Conservation (phyloP, 1,284 basidiomycete species). For the Exobasidium cylindrosporum region DNA sequence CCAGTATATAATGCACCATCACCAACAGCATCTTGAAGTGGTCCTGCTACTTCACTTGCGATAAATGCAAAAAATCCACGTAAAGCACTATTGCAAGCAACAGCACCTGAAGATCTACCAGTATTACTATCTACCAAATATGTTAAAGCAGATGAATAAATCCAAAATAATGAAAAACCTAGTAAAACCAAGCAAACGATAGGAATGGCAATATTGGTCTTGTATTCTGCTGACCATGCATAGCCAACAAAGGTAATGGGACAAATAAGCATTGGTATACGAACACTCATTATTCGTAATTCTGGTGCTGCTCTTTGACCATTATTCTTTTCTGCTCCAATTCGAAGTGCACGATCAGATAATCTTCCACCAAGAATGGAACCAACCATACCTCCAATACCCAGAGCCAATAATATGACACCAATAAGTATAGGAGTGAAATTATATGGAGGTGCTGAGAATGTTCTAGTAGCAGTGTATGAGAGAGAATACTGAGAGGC, state of each 20-base stretch:
- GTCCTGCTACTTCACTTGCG: conserved; percentile 68
- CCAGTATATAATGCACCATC: conserved; percentile 23
- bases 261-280: conserved; percentile 31
- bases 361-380: conserved; percentile 73
- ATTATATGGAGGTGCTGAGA: conserved; percentile 19
- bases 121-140: conserved; percentile 65
- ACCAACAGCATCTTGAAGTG: conserved; percentile 60
- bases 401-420: conserved; percentile 21
- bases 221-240: conserved; percentile 71
- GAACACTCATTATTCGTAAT: conserved; percentile 25
- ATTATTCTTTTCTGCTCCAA: not conserved
- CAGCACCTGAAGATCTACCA: conserved; percentile 69
- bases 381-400: conserved; percentile 65
- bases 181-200: conserved; percentile 28
- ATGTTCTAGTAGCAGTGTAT: conserved; percentile 19
- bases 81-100: conserved; percentile 68
- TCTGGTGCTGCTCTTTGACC: conserved; percentile 13
- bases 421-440: conserved; percentile 21
- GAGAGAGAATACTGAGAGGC: conserved; percentile 20
- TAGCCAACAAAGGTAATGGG: conserved; percentile 65
- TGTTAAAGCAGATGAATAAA: conserved; percentile 66
- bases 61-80: conserved; percentile 70
- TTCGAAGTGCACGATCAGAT: conserved; percentile 68
- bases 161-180: conserved; percentile 60
- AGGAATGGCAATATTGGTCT: conserved; percentile 53